Base-by-base conservation (phyloP, 805 yeast genomes). In the Candida nanaspora region DNA sequence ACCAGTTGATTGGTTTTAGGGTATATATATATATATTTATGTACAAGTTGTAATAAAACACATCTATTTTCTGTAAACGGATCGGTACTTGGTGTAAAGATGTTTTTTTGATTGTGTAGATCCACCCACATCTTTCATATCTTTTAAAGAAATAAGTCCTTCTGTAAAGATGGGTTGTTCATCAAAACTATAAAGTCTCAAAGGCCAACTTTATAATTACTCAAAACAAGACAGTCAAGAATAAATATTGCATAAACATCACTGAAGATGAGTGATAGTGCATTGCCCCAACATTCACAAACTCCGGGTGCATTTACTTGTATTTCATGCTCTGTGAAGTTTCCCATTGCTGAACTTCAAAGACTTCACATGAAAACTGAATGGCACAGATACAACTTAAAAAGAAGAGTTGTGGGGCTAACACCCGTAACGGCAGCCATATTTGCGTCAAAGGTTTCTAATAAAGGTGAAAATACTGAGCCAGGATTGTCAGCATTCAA, bases 311-410 rank as follows among this genome's bases (percentile, higher is more conserved):
- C 41, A 14, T 62, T 48, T 41, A 87, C 96, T 13, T 93, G 98
- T 63, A 91, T 88, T 53, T 84, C 96, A 22, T 93, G 98, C 62
- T 80, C 79, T 18, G 78, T 87, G 47, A 78, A 79, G 41, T 91
- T 93, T 54, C 78, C 82, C 27, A 71, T 80, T 31, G 82, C 95
- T 11, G 94, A 83, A 48, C 70, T 82, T 42, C 98, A 93, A 65
- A 73, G 98, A 47, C 74, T 74, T 45, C 98, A 93, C 58, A 93
- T 93, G 98, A 87, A 86, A 60, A 81, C 96, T 2, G 98, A 93
- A 41, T 93, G 98, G 98, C 98, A 93, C 57, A 74, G 98, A 47
- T 93, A 93, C 61, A 93, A 93, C 53, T 70, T 93, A 55, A 93
- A 93, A 59, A 79, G 98, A 63, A 73, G 96, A 49, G 96, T 93